phyloP scores from a whole-genome alignment of 2,329 filamentous ascomycete genomes.

The Pseudogymnoascus sp. region DNA sequence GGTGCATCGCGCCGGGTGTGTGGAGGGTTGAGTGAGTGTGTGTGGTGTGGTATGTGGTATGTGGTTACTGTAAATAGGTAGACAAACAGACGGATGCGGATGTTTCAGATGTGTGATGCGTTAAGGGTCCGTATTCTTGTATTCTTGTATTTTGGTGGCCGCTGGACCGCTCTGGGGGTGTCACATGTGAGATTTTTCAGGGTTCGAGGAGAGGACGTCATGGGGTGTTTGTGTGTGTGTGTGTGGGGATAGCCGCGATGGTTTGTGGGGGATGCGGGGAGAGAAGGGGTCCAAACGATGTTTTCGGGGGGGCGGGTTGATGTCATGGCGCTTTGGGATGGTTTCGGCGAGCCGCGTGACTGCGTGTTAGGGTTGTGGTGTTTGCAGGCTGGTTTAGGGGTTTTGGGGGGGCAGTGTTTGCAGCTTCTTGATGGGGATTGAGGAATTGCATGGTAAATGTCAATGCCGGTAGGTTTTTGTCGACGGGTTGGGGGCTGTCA shows the following conservation, averaged over 20 bases:
- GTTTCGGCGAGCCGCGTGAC: slow-evolving; percentile 3
- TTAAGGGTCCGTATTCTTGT: background rate
- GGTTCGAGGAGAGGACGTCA: background rate
- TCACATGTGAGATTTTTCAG: slow-evolving; percentile 3
- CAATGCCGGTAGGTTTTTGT: background rate
- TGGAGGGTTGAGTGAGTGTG: background rate
- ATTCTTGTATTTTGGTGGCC: no score
- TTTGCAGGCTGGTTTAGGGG: background rate
- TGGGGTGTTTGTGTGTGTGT: no score
- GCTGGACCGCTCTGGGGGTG: no score
- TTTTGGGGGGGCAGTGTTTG: background rate
- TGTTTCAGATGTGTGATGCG: background rate
- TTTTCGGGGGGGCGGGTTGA: background rate
- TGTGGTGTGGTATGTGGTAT: background rate
- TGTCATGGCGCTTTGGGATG: background rate
- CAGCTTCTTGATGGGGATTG: background rate
- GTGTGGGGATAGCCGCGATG: slow-evolving; percentile 1
- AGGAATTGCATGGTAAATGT: background rate
- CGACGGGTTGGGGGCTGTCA: background rate
- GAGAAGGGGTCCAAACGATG: background rate
- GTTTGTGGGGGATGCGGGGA: background rate
- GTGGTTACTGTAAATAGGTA: no score
- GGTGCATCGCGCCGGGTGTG: background rate
- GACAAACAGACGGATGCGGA: background rate
- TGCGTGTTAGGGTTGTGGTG: background rate